Evolutionary conservation across 2,329 filamentous ascomycete genomes (phyloP).

Genomic region (Mariannaea sp.): DNA sequence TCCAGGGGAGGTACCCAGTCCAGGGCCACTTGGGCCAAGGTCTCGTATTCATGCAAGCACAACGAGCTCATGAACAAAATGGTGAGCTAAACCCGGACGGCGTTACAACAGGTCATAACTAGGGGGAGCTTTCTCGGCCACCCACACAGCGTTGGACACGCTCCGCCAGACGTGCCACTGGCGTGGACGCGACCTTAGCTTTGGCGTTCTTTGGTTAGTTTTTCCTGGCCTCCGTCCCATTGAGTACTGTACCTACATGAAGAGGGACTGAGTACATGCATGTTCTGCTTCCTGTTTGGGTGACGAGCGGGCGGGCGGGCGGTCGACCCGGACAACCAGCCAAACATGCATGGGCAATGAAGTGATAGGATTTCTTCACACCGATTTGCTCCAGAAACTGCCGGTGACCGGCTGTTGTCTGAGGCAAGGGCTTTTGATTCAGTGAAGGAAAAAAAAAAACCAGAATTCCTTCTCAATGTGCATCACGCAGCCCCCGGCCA

Average conservation of each 20-base stretch:
- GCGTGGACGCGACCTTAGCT: conserved; percentile 8
- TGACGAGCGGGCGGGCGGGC: not conserved
- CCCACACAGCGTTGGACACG: conserved; percentile 30
- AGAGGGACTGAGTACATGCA: too few relatives aligned
- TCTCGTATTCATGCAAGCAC: conserved; percentile 38
- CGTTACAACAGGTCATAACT: conserved; percentile 31
- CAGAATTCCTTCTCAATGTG: not conserved
- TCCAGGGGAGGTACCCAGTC: conserved; percentile 5
- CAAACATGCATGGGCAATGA: conserved; percentile 5
- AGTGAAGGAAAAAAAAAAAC: too few relatives aligned
- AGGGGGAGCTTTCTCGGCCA: conserved; percentile 17
- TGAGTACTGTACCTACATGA: too few relatives aligned
- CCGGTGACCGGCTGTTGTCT: conserved; percentile 7
- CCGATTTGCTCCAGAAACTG: conserved; percentile 6
- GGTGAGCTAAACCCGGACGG: conserved; percentile 23
- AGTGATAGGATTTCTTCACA: not conserved
- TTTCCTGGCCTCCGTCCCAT: not conserved
- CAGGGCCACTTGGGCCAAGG: conserved; percentile 9
- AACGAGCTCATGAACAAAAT: conserved; percentile 20
- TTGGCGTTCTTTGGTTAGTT: conserved; percentile 8
- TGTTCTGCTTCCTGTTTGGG: conserved; percentile 3
- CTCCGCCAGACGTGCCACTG: conserved; percentile 29
- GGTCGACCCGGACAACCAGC: conserved; percentile 12
- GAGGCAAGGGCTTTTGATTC: not conserved
- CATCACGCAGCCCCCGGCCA: too few relatives aligned